phyloP scores from a whole-genome alignment of 805 yeast genomes.

The Naumovozyma dairenensis region DNA sequence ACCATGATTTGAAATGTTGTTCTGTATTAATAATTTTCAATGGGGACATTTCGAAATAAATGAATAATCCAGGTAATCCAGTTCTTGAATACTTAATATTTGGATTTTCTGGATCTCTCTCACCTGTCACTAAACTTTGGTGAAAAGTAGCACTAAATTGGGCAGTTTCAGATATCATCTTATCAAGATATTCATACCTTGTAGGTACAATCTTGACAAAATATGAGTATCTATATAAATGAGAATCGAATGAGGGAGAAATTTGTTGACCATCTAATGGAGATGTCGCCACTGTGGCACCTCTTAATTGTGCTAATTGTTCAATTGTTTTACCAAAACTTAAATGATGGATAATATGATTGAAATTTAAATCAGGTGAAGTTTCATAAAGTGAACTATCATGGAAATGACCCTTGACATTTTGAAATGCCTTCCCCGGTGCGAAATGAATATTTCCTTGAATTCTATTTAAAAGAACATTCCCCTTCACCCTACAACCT shows the following conservation, averaged over 20 bases:
- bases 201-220: conserved; percentile 87
- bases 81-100: conserved; percentile 74
- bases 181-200: conserved; percentile 58
- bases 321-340: conserved; percentile 54
- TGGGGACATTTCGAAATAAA: conserved; percentile 87
- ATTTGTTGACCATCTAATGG: conserved; percentile 55
- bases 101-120: conserved; percentile 83
- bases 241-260: conserved; percentile 31
- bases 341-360: conserved; percentile 70
- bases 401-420: conserved; percentile 56
- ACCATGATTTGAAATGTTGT: conserved; percentile 57
- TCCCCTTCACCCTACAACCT: conserved; percentile 84
- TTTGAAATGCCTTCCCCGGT: conserved; percentile 76
- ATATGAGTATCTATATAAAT: conserved; percentile 61
- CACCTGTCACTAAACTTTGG: conserved; percentile 78
- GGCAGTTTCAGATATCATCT: conserved; percentile 55
- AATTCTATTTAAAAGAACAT: conserved; percentile 70
- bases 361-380: conserved; percentile 56
- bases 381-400: conserved; percentile 67
- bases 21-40: conserved; percentile 83
- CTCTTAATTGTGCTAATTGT: conserved; percentile 23
- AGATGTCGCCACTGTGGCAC: conserved; percentile 36
- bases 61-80: conserved; percentile 87
- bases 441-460: conserved; percentile 92
- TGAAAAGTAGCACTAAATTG: conserved; percentile 86